These are phyloP conservation scores for Aspergillus nidulans DNA, from an alignment of 495 filamentous ascomycete species.

Conservation along the genomic window DNA sequence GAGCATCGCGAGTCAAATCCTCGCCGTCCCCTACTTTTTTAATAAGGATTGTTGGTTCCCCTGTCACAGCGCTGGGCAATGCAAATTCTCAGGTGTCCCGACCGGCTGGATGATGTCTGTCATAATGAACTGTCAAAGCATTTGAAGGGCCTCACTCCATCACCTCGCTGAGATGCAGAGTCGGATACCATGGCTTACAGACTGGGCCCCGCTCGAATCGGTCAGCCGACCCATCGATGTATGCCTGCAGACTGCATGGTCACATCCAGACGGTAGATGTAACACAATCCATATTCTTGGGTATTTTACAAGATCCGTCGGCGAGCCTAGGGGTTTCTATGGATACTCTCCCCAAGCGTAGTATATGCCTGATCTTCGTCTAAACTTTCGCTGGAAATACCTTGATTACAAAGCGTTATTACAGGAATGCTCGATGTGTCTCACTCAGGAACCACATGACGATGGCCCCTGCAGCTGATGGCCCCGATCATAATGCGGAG, in stretches of 20 bases:
- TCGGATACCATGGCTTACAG: not conserved
- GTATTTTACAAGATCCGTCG: not conserved
- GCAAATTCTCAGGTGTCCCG: no score
- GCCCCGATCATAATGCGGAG: not conserved
- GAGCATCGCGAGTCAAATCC: no score
- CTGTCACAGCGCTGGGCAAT: no score
- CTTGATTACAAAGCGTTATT: not conserved
- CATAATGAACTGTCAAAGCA: no score
- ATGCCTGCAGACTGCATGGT: not conserved
- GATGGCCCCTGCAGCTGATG: not conserved
- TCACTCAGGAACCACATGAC: not conserved
- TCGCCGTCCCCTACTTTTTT: no score
- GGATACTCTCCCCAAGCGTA: not conserved
- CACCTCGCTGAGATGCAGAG: not conserved
- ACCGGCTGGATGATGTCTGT: no score
- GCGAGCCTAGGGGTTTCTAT: not conserved
- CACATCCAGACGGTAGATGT: not conserved
- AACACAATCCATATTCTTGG: not conserved
- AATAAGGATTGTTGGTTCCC: no score
- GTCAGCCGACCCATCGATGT: not conserved
- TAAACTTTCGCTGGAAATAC: constrained; percentile 1
- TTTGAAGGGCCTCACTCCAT: not conserved
- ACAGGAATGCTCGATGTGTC: not conserved
- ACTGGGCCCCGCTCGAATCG: not conserved
- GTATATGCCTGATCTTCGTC: not conserved